Percentiles rank a stretch among this genome's conserved stretches.
Evolutionary conservation across 768 basidiomycete species (phyloP).

Genomic region (Suillus fuscotomentosus): DNA sequence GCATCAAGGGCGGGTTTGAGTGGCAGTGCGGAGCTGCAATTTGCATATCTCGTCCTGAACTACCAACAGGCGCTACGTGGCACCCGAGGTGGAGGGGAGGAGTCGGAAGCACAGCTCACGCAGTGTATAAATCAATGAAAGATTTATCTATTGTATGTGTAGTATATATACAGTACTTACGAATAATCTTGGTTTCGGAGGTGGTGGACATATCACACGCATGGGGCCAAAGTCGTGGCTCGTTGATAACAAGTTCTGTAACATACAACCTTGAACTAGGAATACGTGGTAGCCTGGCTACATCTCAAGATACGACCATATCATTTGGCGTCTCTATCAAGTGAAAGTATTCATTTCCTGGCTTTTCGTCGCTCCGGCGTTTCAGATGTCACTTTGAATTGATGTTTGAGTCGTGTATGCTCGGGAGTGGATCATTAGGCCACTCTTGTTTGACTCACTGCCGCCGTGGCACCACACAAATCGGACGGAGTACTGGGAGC

Average conservation of each 20-base stretch:
- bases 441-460: slow-evolving; percentile 22
- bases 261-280: slow-evolving; percentile 23
- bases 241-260: slow-evolving; percentile 3
- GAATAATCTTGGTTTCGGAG: neutral
- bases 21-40: slow-evolving; percentile 19
- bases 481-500: slow-evolving; percentile 17
- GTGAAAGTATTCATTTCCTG: slow-evolving; percentile 20
- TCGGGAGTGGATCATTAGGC: slow-evolving; percentile 17
- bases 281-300: slow-evolving; percentile 25
- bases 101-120: slow-evolving; percentile 20
- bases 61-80: slow-evolving; percentile 24
- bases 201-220: slow-evolving; percentile 6
- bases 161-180: slow-evolving; percentile 3
- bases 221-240: slow-evolving; percentile 5
- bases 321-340: slow-evolving; percentile 20
- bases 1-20: slow-evolving; percentile 24
- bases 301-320: slow-evolving; percentile 11
- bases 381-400: slow-evolving; percentile 18
- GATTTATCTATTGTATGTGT: neutral
- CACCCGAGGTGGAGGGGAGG: slow-evolving; percentile 22
- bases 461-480: slow-evolving; percentile 25
- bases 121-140: slow-evolving; percentile 30
- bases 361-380: slow-evolving; percentile 10
- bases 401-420: slow-evolving; percentile 26
- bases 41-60: slow-evolving; percentile 30